Conservation (phyloP, 2,329 filamentous ascomycete species). For the Phyllosticta capitalensis region DNA sequence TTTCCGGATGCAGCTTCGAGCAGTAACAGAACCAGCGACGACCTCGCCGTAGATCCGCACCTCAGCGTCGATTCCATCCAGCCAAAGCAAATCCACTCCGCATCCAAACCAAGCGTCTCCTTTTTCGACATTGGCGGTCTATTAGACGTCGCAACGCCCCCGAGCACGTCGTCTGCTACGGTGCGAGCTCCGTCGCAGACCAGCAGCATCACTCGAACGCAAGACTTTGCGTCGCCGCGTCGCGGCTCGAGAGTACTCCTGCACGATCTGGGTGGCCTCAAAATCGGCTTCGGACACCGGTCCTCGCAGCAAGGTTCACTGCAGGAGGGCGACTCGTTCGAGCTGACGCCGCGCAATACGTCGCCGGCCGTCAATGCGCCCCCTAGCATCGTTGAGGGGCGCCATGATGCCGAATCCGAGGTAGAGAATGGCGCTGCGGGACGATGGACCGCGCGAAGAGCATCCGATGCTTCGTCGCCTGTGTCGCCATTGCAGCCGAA, state of each 20-base stretch:
- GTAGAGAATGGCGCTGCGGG: background rate
- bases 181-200: conserved; percentile 20
- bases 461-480: background rate
- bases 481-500: background rate
- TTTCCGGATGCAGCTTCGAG: conserved; percentile 20
- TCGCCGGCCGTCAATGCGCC: background rate
- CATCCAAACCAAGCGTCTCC: conserved; percentile 51
- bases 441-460: background rate
- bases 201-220: conserved; percentile 25
- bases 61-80: background rate
- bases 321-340: conserved; percentile 7
- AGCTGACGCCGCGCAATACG: conserved; percentile 8
- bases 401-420: background rate
- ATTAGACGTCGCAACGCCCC: conserved; percentile 39
- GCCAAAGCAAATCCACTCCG: conserved; percentile 28
- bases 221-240: conserved; percentile 32
- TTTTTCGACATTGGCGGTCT: conserved; percentile 82
- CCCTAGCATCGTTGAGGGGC: background rate
- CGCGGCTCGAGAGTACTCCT: conserved; percentile 22
- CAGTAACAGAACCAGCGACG: conserved; percentile 16
- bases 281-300: conserved; percentile 3
- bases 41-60: conserved; percentile 5
- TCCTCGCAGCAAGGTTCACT: conserved; percentile 4
- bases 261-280: conserved; percentile 23
- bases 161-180: background rate